These are phyloP conservation scores for Phycomyces blakesleeanus DNA, from an alignment of 192 early-diverging fungal genomes.

Conservation along the genomic window DNA sequence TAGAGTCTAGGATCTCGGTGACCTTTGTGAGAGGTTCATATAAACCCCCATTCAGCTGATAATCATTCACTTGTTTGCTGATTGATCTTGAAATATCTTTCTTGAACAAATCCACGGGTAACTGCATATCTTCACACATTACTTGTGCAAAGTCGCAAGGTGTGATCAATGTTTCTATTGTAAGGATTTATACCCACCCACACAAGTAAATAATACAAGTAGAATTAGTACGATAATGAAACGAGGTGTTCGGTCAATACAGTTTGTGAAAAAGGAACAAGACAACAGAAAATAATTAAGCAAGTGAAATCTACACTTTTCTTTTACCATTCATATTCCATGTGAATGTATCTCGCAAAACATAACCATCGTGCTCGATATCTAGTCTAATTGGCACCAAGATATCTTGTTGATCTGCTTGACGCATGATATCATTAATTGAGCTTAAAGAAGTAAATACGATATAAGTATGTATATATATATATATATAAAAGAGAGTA, in stretches of 20 bases:
- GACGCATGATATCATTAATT: slow-evolving; percentile 50
- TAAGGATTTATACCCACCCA: no score
- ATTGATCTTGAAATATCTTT: slow-evolving; percentile 64
- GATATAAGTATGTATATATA: no score
- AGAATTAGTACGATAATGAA: background rate
- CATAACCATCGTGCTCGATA: slow-evolving; percentile 79
- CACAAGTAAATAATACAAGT: no score
- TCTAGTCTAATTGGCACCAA: slow-evolving; percentile 89
- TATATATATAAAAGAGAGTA: slow-evolving; percentile 3
- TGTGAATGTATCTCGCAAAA: slow-evolving; percentile 88
- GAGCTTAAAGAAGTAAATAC: slow-evolving; percentile 43
- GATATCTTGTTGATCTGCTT: slow-evolving; percentile 65
- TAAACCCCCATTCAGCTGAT: slow-evolving; percentile 41
- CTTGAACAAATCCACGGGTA: slow-evolving; percentile 63
- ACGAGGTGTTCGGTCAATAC: no score
- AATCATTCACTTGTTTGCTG: slow-evolving; percentile 89
- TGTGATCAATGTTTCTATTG: slow-evolving; percentile 56
- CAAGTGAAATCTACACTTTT: no score
- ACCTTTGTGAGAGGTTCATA: slow-evolving; percentile 9
- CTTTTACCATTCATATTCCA: slow-evolving; percentile 86
- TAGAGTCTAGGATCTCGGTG: background rate
- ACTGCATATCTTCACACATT: slow-evolving; percentile 78
- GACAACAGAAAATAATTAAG: background rate
- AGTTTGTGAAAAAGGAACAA: background rate
- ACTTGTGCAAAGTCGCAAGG: slow-evolving; percentile 77